Conservation (phyloP, 352 stramenopile species). For the Phytophthora capsici region DNA sequence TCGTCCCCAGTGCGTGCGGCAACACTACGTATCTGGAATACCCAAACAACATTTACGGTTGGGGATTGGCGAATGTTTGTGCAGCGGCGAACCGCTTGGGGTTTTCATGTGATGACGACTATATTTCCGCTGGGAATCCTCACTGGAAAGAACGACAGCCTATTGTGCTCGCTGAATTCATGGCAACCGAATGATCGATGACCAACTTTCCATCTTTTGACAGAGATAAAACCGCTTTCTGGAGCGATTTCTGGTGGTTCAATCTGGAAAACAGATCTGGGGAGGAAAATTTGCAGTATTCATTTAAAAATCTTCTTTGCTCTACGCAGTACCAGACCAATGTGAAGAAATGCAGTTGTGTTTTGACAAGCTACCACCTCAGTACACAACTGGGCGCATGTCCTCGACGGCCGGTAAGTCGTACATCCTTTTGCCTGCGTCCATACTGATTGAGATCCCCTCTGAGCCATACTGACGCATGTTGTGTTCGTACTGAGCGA, state of each 20-base stretch:
- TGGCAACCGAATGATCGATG: constrained; percentile 29
- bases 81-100: constrained; percentile 47
- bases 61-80: constrained; percentile 63
- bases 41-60: constrained; percentile 85
- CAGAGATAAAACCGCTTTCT: neutral
- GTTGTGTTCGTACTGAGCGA: constrained; percentile 57
- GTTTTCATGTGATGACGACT: constrained; percentile 41
- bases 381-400: constrained; percentile 54
- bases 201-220: neutral
- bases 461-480: constrained; percentile 60
- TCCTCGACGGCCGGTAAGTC: constrained; percentile 48
- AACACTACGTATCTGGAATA: constrained; percentile 70
- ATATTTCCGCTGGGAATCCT: neutral
- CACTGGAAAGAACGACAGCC: constrained; percentile 4
- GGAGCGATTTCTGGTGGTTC: neutral
- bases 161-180: constrained; percentile 17
- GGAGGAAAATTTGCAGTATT: neutral
- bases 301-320: constrained; percentile 7
- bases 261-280: neutral
- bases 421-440: constrained; percentile 56
- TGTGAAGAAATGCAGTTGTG: neutral
- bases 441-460: constrained; percentile 49
- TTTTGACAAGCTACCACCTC: neutral
- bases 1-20: constrained; percentile 68
- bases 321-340: neutral